These are phyloP conservation scores for Globisporangium perplexum DNA, from an alignment of 352 stramenopile species.

Conservation along the genomic window DNA sequence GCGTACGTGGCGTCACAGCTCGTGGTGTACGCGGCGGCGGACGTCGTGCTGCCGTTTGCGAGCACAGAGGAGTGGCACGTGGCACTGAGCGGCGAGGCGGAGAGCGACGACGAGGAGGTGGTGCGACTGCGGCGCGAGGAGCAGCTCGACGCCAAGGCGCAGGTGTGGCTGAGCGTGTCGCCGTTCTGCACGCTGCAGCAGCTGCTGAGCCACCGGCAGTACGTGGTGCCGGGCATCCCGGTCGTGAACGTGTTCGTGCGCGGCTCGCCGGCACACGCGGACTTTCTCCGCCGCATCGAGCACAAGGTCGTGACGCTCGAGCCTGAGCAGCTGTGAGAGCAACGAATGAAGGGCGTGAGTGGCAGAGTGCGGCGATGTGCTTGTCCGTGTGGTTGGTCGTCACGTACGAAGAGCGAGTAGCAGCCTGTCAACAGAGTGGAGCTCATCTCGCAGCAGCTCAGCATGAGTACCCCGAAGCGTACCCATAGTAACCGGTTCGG, in stretches of 20 bases:
- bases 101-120: conserved; percentile 64
- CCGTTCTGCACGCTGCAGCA: conserved; percentile 75
- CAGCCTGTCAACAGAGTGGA: too few relatives aligned
- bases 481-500: too few relatives aligned
- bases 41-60: conserved; percentile 68
- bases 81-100: conserved; percentile 61
- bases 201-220: conserved; percentile 64
- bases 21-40: conserved; percentile 63
- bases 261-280: conserved; percentile 43
- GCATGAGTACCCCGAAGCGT: too few relatives aligned
- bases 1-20: conserved; percentile 76
- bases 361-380: too few relatives aligned
- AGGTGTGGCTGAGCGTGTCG: conserved; percentile 73
- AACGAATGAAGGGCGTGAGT: neutral
- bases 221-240: conserved; percentile 79
- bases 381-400: too few relatives aligned
- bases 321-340: conserved; percentile 12
- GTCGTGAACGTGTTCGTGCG: conserved; percentile 83
- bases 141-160: conserved; percentile 69
- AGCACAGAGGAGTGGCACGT: conserved; percentile 70
- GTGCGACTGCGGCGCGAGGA: conserved; percentile 57
- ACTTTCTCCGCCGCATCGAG: conserved; percentile 71
- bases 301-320: conserved; percentile 48
- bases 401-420: too few relatives aligned
- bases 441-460: too few relatives aligned